Evolutionary conservation across 495 filamentous ascomycete species (phyloP).

Genomic region (Durotheca rogersii): DNA sequence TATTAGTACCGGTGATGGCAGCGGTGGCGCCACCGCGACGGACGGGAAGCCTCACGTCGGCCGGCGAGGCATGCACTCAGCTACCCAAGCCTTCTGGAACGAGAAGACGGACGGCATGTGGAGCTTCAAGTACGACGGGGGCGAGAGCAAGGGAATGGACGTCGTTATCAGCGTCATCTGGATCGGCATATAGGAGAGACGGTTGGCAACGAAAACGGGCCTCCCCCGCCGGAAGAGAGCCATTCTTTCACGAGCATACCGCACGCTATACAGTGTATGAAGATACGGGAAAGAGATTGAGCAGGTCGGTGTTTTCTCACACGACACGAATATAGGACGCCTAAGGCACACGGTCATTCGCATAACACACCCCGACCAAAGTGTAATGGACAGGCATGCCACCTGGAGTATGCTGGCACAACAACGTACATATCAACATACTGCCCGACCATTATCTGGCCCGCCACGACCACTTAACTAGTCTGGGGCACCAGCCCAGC

Average conservation of each 20-base stretch:
- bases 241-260: conserved; percentile 4
- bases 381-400: too few relatives aligned
- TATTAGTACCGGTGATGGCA: conserved; percentile 44
- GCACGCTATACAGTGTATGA: conserved; percentile 10
- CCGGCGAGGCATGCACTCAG: conserved; percentile 92
- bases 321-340: too few relatives aligned
- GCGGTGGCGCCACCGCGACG: conserved; percentile 43
- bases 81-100: conserved; percentile 94
- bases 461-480: too few relatives aligned
- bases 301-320: neutral
- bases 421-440: too few relatives aligned
- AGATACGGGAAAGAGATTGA: conserved; percentile 4
- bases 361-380: too few relatives aligned
- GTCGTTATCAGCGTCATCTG: conserved; percentile 90
- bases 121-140: conserved; percentile 91
- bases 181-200: conserved; percentile 60
- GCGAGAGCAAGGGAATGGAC: conserved; percentile 81
- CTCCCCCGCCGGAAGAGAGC: neutral
- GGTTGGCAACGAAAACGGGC: neutral
- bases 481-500: too few relatives aligned
- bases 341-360: too few relatives aligned
- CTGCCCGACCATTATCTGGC: too few relatives aligned
- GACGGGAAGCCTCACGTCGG: conserved; percentile 65
- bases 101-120: conserved; percentile 97
- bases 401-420: too few relatives aligned